phyloP scores from a whole-genome alignment of 129 eudicot genomes.

The Lactuca sativa region DNA sequence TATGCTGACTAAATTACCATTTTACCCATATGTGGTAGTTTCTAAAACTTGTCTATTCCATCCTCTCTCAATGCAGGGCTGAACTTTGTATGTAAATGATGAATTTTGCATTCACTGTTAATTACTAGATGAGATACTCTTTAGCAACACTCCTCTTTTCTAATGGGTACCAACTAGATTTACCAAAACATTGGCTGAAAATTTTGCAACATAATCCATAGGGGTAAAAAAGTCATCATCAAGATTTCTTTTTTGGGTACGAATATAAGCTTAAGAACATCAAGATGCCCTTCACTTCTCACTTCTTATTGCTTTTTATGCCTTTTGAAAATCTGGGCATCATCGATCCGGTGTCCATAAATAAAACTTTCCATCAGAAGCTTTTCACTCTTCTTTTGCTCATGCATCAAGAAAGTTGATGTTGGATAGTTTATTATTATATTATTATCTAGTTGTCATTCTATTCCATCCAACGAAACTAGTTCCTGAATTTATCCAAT shows the following conservation, averaged over 20 bases:
- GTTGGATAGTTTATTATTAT: too few species aligned
- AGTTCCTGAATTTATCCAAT: too few species aligned
- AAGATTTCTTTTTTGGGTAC: too few species aligned
- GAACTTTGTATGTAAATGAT: slow-evolving; percentile 49
- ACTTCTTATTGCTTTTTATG: too few species aligned
- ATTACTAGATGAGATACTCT: slow-evolving; percentile 39
- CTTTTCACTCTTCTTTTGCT: slow-evolving; percentile 35
- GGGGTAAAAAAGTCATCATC: slow-evolving; percentile 33
- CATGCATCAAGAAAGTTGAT: too few species aligned
- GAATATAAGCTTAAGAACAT: too few species aligned
- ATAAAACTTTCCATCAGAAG: slow-evolving; percentile 55
- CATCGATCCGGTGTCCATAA: slow-evolving; percentile 36
- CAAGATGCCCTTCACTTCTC: slow-evolving; percentile 48
- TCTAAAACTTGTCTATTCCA: too few species aligned
- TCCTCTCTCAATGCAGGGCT: slow-evolving; percentile 51
- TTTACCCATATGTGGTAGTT: background rate
- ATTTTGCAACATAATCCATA: slow-evolving; percentile 33
- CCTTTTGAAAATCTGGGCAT: slow-evolving; percentile 18
- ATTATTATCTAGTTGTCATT: slow-evolving; percentile 36
- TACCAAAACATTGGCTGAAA: slow-evolving; percentile 35
- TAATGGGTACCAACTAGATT: slow-evolving; percentile 44
- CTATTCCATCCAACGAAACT: too few species aligned
- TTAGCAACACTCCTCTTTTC: slow-evolving; percentile 29
- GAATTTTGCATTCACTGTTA: too few species aligned
- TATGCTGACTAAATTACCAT: background rate